Evolutionary conservation across 2,329 filamentous ascomycete species (phyloP), one percentile per base, ranked within the genome.

Genomic region (Fusarium metavorans): DNA sequence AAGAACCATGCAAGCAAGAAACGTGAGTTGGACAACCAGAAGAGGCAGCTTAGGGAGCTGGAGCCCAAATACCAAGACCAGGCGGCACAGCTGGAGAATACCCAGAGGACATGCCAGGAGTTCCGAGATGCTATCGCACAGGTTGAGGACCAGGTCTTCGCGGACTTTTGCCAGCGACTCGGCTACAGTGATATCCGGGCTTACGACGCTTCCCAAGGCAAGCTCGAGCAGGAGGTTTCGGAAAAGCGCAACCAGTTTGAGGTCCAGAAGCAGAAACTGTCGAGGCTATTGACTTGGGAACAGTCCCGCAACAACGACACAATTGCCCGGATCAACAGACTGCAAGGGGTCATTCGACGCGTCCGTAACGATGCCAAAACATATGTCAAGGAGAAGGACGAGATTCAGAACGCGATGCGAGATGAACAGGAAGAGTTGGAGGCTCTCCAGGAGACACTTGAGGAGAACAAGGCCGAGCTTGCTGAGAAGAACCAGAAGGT

Each of bases 191-290:
- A 97, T 78, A 97, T 99, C 74, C 94, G 96, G 68, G 94, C 95
- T 67, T 99, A 98, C 79, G 95, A 98, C 81, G 93, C 93, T 30
- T 95, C 97, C 76, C 97, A 98, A 83, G 96, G 97, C 58, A 95
- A 93, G 48, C 86, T 97, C 58, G 95, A 98, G 82, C 94, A 98
- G 81, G 95, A 98, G 81, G 94, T 94, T 52, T 92, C 92, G 1
- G 92, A 97, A 83, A 95, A 95, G 86, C 94, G 94, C 72, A 92
- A 94, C 63, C 92, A 95, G 75, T 98, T 98, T 78, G 93, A 93
- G 66, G 92, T 93, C 5, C 97, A 99, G 81, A 93, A 92, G 80
- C 92, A 94, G 77, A 91, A 92, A 48, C 86, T 98, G 34, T 89
- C 93, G 71, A 90, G 85, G 76, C 87, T 87, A 57, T 83, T 92